Evolutionary conservation across 768 basidiomycete species (phyloP).

Genomic region (Boletus vermiculosoides): DNA sequence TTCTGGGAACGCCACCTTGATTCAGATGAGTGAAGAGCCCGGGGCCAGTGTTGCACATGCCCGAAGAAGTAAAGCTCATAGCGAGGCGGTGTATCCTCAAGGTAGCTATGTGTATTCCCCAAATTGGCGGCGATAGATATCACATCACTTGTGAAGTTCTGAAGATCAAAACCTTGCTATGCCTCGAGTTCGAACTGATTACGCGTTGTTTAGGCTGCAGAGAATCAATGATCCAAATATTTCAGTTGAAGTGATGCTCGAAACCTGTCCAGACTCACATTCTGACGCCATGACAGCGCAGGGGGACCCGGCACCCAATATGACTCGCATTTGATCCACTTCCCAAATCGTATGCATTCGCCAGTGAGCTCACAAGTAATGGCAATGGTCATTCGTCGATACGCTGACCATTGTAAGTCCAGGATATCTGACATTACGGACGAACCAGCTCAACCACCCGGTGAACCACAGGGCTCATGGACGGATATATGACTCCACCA

Average conservation of each 20-base stretch:
- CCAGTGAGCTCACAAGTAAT: background rate
- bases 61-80: conserved; percentile 4
- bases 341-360: background rate
- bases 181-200: background rate
- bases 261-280: background rate
- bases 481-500: conserved; percentile 10
- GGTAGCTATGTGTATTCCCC: background rate
- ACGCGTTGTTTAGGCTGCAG: background rate
- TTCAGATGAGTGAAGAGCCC: background rate
- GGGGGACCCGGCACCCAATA: background rate
- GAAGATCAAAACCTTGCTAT: background rate
- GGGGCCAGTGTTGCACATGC: background rate
- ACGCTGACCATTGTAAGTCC: background rate
- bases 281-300: background rate
- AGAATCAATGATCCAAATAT: background rate
- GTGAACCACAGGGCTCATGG: conserved; percentile 3
- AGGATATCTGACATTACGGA: background rate
- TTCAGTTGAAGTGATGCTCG: background rate
- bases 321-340: background rate
- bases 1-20: background rate
- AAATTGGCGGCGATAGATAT: background rate
- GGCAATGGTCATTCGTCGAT: background rate
- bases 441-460: conserved; percentile 6
- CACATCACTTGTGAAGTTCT: background rate
- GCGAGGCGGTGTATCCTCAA: conserved; percentile 12